A percentile compares a stretch with the other conserved stretches of the same genome.
These are phyloP conservation scores for Hypoxylon lienhwacheense DNA, from an alignment of 495 filamentous ascomycete species.

Conservation along the genomic window DNA sequence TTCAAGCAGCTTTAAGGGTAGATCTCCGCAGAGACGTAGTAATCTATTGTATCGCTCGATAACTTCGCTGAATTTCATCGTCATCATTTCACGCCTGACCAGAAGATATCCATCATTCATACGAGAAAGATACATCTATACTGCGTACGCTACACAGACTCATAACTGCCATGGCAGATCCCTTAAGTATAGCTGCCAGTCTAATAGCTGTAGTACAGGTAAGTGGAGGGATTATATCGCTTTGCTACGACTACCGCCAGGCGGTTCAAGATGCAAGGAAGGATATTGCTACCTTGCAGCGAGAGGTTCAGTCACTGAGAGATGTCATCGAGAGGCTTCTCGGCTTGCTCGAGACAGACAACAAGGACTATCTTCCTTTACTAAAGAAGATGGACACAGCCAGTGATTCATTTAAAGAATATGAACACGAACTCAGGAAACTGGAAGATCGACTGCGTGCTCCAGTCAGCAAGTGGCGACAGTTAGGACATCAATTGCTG, in stretches of 20 bases:
- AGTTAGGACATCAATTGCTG: neutral
- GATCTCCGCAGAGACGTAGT: no score
- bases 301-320: neutral
- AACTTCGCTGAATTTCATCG: no score
- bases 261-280: neutral
- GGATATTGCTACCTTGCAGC: neutral
- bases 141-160: no score
- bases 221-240: conserved; percentile 1
- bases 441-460: neutral
- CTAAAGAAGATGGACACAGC: neutral
- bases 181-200: conserved; percentile 1
- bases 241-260: conserved; percentile 3
- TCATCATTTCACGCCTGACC: no score
- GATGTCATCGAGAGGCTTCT: neutral
- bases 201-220: neutral
- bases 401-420: neutral
- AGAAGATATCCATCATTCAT: no score
- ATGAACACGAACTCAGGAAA: neutral
- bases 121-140: no score
- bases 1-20: no score
- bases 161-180: neutral
- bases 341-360: neutral
- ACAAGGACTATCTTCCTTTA: neutral
- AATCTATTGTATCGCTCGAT: no score
- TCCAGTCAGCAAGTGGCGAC: neutral